Percentiles rank a stretch among this genome's conserved stretches.
Evolutionary conservation across 2,329 filamentous ascomycete species (phyloP).

Genomic region (Fusarium bactridioides): DNA sequence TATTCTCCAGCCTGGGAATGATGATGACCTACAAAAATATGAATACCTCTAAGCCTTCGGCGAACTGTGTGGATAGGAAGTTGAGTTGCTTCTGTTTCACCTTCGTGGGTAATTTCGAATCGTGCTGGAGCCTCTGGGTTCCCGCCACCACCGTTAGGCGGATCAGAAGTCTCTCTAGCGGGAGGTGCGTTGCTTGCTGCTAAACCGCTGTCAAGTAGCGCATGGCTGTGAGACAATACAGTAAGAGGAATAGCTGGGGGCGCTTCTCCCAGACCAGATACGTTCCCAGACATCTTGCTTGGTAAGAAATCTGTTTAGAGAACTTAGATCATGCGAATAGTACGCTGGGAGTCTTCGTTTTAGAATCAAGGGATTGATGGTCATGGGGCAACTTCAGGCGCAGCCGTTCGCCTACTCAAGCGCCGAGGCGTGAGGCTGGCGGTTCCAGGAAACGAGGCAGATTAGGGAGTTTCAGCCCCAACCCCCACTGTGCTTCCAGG

Average conservation of each 20-base stretch:
- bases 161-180: neutral
- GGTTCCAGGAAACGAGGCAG: neutral
- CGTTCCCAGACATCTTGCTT: neutral
- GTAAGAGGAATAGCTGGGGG: neutral
- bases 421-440: neutral
- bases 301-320: neutral
- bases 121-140: neutral
- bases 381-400: neutral
- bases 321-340: neutral
- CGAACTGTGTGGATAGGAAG: neutral
- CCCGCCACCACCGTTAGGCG: neutral
- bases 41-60: neutral
- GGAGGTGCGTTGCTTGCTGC: neutral
- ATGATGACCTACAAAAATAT: neutral
- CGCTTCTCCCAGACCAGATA: neutral
- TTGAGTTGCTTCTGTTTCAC: neutral
- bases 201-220: neutral
- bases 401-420: neutral
- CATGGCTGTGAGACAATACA: neutral
- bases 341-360: neutral
- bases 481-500: neutral
- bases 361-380: neutral
- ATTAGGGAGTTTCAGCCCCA: neutral
- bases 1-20: neutral
- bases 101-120: neutral